Conservation (phyloP, 2,329 filamentous ascomycete species). For the Alternaria viburni region DNA sequence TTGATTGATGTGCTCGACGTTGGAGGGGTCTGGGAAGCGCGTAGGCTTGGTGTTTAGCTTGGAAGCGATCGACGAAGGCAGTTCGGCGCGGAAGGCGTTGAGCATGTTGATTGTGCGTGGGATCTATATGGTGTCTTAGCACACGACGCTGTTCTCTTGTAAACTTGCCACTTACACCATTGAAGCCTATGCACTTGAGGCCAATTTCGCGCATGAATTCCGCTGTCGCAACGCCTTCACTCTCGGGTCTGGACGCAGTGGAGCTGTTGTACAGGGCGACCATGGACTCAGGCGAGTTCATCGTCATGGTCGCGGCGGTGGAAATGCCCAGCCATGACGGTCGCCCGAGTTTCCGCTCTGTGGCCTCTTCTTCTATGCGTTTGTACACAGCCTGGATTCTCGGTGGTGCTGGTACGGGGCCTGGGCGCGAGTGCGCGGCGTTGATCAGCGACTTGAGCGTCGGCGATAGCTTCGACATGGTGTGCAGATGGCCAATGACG, state of each 20-base stretch:
- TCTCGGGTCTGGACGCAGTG: slow-evolving; percentile 28
- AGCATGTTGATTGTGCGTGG: slow-evolving; percentile 85
- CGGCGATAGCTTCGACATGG: slow-evolving; percentile 47
- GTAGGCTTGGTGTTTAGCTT: slow-evolving; percentile 64
- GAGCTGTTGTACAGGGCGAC: slow-evolving; percentile 62
- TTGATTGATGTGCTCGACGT: slow-evolving; percentile 60
- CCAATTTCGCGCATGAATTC: slow-evolving; percentile 78
- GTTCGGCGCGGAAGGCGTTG: slow-evolving; percentile 69
- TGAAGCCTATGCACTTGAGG: slow-evolving; percentile 79
- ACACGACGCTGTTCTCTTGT: neutral
- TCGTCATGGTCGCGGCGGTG: slow-evolving; percentile 81
- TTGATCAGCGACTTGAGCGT: slow-evolving; percentile 45
- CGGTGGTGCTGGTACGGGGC: slow-evolving; percentile 42
- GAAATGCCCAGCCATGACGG: slow-evolving; percentile 47
- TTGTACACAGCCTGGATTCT: slow-evolving; percentile 40
- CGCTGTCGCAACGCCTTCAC: slow-evolving; percentile 59
- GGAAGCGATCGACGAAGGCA: slow-evolving; percentile 63
- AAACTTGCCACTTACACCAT: slow-evolving; percentile 57
- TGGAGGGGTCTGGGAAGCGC: slow-evolving; percentile 54
- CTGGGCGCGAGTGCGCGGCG: slow-evolving; percentile 43
- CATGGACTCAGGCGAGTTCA: slow-evolving; percentile 83
- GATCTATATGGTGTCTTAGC: slow-evolving; percentile 66
- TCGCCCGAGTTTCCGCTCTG: slow-evolving; percentile 35
- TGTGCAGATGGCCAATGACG: neutral
- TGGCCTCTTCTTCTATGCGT: slow-evolving; percentile 41